phyloP scores from a whole-genome alignment of 192 early-diverging fungal species.

The Phlyctochytrium planicorne region DNA sequence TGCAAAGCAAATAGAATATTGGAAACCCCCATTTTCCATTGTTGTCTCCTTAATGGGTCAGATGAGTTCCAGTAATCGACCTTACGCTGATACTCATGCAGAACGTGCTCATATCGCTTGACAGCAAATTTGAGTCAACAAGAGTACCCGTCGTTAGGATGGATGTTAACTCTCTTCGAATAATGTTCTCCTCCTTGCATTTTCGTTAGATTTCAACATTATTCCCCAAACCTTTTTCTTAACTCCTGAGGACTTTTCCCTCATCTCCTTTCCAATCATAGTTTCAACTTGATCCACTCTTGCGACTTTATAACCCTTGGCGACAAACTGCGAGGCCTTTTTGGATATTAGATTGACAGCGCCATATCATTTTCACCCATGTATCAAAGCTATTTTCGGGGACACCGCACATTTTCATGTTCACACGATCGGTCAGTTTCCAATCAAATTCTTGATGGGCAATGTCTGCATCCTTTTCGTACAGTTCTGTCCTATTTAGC shows the following conservation, averaged over 20 bases:
- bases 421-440: constrained; percentile 91
- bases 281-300: constrained; percentile 98
- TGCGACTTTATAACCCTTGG: constrained; percentile 93
- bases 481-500: constrained; percentile 68
- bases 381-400: constrained; percentile 92
- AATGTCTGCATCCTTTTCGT: constrained; percentile 97
- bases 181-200: constrained; percentile 67
- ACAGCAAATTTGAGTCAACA: constrained; percentile 83
- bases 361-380: constrained; percentile 56
- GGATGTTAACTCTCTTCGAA: constrained; percentile 79
- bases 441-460: constrained; percentile 95
- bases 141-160: constrained; percentile 91
- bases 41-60: too few species aligned
- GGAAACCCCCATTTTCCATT: too few species aligned
- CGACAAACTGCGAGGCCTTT: constrained; percentile 88
- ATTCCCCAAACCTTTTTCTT: constrained; percentile 39
- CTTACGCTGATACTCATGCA: constrained; percentile 91
- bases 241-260: constrained; percentile 29
- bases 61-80: too few species aligned
- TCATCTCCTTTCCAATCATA: constrained; percentile 88
- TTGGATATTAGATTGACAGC: background rate
- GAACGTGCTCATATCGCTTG: constrained; percentile 88
- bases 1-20: constrained; percentile 73
- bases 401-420: constrained; percentile 99
- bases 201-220: background rate